These are phyloP conservation scores for Phytophthora megakarya DNA, from an alignment of 352 stramenopile species.

Conservation along the genomic window DNA sequence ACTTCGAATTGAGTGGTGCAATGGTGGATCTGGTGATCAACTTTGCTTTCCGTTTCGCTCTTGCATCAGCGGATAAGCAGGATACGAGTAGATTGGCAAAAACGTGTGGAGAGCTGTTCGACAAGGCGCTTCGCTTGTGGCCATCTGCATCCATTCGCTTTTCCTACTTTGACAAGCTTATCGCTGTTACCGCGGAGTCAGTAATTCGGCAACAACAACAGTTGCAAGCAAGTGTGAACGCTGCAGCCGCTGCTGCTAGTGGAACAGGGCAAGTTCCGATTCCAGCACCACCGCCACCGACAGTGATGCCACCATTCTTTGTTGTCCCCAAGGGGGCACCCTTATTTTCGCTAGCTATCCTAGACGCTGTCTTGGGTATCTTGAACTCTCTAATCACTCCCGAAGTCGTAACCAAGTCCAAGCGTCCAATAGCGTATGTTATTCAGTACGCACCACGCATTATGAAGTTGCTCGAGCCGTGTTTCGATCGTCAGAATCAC, in stretches of 20 bases:
- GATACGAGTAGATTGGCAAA: slow-evolving; percentile 89
- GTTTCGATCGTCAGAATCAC: slow-evolving; percentile 83
- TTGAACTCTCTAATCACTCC: slow-evolving; percentile 83
- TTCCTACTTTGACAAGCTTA: slow-evolving; percentile 92
- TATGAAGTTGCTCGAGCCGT: slow-evolving; percentile 90
- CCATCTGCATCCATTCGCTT: slow-evolving; percentile 86
- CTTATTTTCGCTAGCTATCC: slow-evolving; percentile 83
- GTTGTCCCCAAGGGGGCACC: slow-evolving; percentile 80
- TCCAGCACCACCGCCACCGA: slow-evolving; percentile 32
- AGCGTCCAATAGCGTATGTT: slow-evolving; percentile 79
- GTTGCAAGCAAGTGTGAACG: slow-evolving; percentile 39
- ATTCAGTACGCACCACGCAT: slow-evolving; percentile 88
- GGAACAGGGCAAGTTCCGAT: slow-evolving; percentile 32
- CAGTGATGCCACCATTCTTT: slow-evolving; percentile 83
- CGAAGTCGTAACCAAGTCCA: slow-evolving; percentile 76
- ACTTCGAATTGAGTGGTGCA: slow-evolving; percentile 84
- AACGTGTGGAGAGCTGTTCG: slow-evolving; percentile 88
- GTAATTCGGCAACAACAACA: slow-evolving; percentile 83
- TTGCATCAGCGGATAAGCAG: slow-evolving; percentile 90
- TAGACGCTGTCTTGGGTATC: slow-evolving; percentile 87
- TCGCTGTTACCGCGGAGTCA: slow-evolving; percentile 85
- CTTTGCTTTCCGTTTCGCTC: slow-evolving; percentile 87
- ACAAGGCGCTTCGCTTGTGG: slow-evolving; percentile 86
- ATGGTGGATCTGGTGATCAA: slow-evolving; percentile 94
- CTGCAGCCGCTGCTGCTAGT: slow-evolving; percentile 25